A percentile compares a stretch with the other conserved stretches of the same genome.
Conservation (phyloP, 2,329 filamentous ascomycete genomes). For the Beauveria pseudobassiana region DNA sequence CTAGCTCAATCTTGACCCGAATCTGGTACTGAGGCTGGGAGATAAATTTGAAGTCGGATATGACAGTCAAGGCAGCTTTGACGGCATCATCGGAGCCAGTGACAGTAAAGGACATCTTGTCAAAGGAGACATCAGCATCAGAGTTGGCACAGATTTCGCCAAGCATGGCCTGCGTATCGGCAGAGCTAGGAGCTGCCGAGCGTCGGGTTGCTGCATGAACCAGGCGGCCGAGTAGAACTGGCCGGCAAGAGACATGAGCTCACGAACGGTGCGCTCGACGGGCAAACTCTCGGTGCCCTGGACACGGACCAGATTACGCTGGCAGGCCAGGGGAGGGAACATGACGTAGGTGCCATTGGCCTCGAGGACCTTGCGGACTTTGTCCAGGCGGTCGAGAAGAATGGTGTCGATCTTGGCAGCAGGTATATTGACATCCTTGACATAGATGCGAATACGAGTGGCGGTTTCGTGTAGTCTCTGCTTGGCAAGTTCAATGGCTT, state of each 20-base stretch:
- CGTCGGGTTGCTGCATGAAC: constrained; percentile 79
- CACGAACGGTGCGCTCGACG: constrained; percentile 88
- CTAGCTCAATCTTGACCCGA: constrained; percentile 95
- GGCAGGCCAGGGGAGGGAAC: constrained; percentile 79
- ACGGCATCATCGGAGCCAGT: constrained; percentile 95
- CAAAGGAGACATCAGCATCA: constrained; percentile 88
- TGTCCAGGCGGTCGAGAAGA: constrained; percentile 82
- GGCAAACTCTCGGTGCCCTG: constrained; percentile 91
- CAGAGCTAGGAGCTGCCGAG: constrained; percentile 50
- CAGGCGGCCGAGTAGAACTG: constrained; percentile 97
- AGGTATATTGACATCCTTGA: constrained; percentile 88
- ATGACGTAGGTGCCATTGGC: constrained; percentile 92
- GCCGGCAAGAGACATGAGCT: constrained; percentile 90
- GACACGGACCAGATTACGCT: constrained; percentile 77
- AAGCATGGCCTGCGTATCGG: constrained; percentile 84
- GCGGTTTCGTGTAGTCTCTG: constrained; percentile 84
- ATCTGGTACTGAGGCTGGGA: constrained; percentile 85
- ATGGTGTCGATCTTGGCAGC: constrained; percentile 93
- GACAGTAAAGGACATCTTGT: constrained; percentile 88
- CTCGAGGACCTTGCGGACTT: constrained; percentile 96
- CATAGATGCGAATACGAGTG: constrained; percentile 69
- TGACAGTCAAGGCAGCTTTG: constrained; percentile 88
- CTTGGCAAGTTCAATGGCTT: constrained; percentile 83
- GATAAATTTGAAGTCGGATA: constrained; percentile 85
- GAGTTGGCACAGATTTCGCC: constrained; percentile 95